Conservation (phyloP, 2,329 filamentous ascomycete genomes). For the Scleromitrula shiraiana region DNA sequence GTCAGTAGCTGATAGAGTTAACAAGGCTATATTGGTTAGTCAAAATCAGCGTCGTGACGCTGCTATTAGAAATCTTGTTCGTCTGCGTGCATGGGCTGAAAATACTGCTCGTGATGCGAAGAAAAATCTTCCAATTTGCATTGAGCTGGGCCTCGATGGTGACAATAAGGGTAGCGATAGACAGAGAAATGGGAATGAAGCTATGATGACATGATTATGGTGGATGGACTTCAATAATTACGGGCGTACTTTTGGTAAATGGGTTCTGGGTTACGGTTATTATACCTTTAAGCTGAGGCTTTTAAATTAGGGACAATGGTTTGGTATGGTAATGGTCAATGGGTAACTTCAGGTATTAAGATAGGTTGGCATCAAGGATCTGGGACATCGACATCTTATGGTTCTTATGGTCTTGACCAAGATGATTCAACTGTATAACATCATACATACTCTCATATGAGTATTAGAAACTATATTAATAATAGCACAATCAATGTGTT, state of each 20-base stretch:
- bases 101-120: slow-evolving; percentile 28
- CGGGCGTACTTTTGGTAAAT: slow-evolving; percentile 1
- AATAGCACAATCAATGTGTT: too few species aligned
- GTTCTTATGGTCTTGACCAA: too few species aligned
- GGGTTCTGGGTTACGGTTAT: background rate
- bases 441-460: too few species aligned
- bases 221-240: too few species aligned
- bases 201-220: slow-evolving; percentile 26
- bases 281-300: slow-evolving; percentile 3
- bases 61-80: slow-evolving; percentile 72
- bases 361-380: background rate
- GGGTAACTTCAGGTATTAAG: too few species aligned
- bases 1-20: slow-evolving; percentile 80
- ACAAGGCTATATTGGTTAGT: slow-evolving; percentile 73
- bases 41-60: slow-evolving; percentile 70
- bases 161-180: slow-evolving; percentile 20
- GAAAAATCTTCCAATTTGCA: slow-evolving; percentile 26
- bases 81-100: slow-evolving; percentile 80
- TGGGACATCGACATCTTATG: background rate
- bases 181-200: slow-evolving; percentile 24
- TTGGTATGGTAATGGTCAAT: background rate
- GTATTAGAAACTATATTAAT: too few species aligned
- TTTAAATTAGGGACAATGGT: background rate
- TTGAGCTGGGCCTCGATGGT: slow-evolving; percentile 27
- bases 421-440: too few species aligned